Conservation (phyloP, 106 monocot genomes). For the Amphibolis antarctica region DNA sequence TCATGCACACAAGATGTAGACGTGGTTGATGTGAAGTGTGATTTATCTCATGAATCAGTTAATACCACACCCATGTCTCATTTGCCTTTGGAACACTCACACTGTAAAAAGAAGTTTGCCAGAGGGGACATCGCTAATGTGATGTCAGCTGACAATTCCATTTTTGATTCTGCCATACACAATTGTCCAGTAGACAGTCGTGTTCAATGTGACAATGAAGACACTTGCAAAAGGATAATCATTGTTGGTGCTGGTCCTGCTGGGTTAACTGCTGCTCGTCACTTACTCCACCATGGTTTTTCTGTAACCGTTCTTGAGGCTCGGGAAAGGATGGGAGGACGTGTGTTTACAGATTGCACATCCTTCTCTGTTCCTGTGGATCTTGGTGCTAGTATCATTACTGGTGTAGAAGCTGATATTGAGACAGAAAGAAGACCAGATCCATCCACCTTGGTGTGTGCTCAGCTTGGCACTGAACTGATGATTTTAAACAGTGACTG, state of each 20-base stretch:
- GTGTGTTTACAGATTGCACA: constrained; percentile 71
- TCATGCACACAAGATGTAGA: not conserved
- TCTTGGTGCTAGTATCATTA: constrained; percentile 99
- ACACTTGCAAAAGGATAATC: constrained; percentile 41
- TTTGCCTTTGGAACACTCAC: constrained; percentile 9
- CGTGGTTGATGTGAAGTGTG: not conserved
- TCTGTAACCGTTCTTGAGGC: constrained; percentile 82
- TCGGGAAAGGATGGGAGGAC: constrained; percentile 90
- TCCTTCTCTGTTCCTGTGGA: constrained; percentile 98
- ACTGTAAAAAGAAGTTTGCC: constrained; percentile 1
- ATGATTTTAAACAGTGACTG: constrained; percentile 94
- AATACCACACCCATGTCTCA: constrained; percentile 8
- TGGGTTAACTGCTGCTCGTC: constrained; percentile 88
- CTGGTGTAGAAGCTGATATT: constrained; percentile 95
- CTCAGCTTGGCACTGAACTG: constrained; percentile 77
- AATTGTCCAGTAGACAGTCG: not conserved
- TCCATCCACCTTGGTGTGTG: constrained; percentile 86
- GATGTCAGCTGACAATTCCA: constrained; percentile 2
- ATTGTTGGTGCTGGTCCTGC: constrained; percentile 92
- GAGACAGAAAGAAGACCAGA: constrained; percentile 89
- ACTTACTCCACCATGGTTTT: constrained; percentile 85
- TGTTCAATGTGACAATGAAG: constrained; percentile 11
- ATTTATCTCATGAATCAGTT: not conserved
- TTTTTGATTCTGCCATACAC: not conserved
- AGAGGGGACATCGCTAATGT: not conserved